Base-by-base conservation (phyloP, 352 stramenopile species). In the Pythium scleroteichum region DNA sequence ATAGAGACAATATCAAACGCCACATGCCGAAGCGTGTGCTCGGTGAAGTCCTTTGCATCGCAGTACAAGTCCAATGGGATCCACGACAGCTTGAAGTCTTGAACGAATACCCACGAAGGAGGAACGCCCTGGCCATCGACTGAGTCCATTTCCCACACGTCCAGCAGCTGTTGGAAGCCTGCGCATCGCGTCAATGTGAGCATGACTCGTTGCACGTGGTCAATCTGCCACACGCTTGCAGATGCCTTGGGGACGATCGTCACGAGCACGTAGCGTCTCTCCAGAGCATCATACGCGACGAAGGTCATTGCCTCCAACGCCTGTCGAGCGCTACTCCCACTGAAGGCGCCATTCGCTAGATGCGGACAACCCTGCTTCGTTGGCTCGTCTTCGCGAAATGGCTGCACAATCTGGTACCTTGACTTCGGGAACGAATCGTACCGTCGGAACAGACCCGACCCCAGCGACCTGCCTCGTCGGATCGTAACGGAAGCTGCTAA, bases 1-100 rank as follows among this genome's bases (percentile, higher is more conserved):
- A 79, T 62, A 14, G 77, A 72, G 12, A 75, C 71, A 16, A 86
- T 56, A 45, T 87, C 73, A 52, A 89, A 87, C 23, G 79, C 61
- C 22, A 79, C 62, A 3, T 58, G 54, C n/a, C 73, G 71, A 27
- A 89, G 61, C 19, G 63, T 78, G 24, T 72, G 66, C 44, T 89
- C 77, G 8, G 71, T 68, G 44, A 87, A 79, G 12, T 46, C 59
- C 13, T 71, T 47, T 2, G 47, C 42, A 33, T 82, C 78, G 0
- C 10, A 49, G 24, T 49, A 68, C 12, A 65, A 47, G 55, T 69
- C 69, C 39, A 83, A 41, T 4, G 54, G 12, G 19, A 57, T 59
- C 77, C 77, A 87, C 26, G 51, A 20, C 0, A 68, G 10, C 2
- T 73, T 48, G n/a, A 79, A 71, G 35, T 84, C 67, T 35, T 89